Evolutionary conservation across 2,329 filamentous ascomycete genomes (phyloP).

Genomic region (Penicillium sp.): DNA sequence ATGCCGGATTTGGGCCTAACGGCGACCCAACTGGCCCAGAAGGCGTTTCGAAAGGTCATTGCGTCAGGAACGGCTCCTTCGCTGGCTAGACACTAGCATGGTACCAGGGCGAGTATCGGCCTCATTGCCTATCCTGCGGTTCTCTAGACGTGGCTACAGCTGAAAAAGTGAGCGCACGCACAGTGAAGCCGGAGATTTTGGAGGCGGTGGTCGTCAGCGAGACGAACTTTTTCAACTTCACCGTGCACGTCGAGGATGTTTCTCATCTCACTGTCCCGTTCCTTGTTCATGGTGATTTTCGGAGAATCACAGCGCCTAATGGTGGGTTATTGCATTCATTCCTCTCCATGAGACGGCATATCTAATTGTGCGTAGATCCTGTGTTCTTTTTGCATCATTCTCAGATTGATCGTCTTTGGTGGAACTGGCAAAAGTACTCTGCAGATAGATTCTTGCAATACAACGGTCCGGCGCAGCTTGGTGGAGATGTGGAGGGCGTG

Average conservation of each 20-base stretch:
- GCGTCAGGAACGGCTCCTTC: not conserved
- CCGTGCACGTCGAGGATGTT: not conserved
- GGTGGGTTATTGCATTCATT: not conserved
- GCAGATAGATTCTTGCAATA: not conserved
- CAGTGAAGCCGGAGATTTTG: not conserved
- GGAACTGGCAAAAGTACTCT: not conserved
- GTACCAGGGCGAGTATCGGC: not conserved
- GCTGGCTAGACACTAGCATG: not conserved
- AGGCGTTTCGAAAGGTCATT: not conserved
- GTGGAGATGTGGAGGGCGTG: not conserved
- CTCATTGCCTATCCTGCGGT: not conserved
- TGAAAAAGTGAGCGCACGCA: not conserved
- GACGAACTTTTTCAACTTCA: not conserved
- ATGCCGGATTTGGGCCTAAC: not conserved
- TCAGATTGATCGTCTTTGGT: conserved; percentile 1
- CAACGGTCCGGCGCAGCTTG: not conserved
- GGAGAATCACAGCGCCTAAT: not conserved
- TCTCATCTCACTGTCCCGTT: not conserved
- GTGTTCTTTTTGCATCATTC: not conserved
- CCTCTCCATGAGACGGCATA: too few relatives aligned
- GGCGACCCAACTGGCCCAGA: not conserved
- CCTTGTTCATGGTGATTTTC: not conserved
- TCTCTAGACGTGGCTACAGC: not conserved
- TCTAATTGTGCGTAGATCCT: not conserved
- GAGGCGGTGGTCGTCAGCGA: not conserved